Evolutionary conservation across 208 protist genomes (phyloP).

Genomic region (Trypanosoma cruzi): DNA sequence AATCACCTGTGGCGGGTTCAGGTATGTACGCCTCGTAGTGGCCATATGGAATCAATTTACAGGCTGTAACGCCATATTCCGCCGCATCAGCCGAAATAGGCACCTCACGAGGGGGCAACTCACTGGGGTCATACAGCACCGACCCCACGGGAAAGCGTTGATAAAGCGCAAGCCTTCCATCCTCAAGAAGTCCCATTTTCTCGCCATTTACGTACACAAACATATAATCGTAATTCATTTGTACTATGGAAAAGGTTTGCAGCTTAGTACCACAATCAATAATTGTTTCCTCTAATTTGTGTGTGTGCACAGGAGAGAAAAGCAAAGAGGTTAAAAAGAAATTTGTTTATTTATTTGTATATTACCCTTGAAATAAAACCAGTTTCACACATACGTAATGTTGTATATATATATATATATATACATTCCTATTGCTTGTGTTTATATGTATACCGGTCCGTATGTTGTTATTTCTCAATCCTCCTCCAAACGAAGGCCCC

Average conservation of each 20-base stretch:
- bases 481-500: slow-evolving; percentile 5
- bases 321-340: slow-evolving; percentile 1
- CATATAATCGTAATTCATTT: slow-evolving; percentile 7
- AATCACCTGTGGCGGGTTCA: slow-evolving; percentile 38
- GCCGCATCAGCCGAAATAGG: slow-evolving; percentile 46
- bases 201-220: slow-evolving; percentile 83
- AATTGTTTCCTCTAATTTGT: neutral
- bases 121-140: slow-evolving; percentile 65
- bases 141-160: slow-evolving; percentile 63
- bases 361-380: neutral
- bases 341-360: neutral
- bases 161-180: slow-evolving; percentile 66
- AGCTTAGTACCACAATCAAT: slow-evolving; percentile 1
- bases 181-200: slow-evolving; percentile 58
- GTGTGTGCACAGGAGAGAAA: neutral
- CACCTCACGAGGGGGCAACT: slow-evolving; percentile 54
- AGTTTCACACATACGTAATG: too few species aligned
- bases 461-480: neutral
- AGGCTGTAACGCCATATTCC: slow-evolving; percentile 63
- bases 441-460: too few species aligned
- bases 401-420: neutral
- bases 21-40: slow-evolving; percentile 71
- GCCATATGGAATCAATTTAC: slow-evolving; percentile 62
- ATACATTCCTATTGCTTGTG: too few species aligned
- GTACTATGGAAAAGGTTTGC: neutral